Conservation (phyloP, 2,329 filamentous ascomycete species). For the Curvularia verruculosa region DNA sequence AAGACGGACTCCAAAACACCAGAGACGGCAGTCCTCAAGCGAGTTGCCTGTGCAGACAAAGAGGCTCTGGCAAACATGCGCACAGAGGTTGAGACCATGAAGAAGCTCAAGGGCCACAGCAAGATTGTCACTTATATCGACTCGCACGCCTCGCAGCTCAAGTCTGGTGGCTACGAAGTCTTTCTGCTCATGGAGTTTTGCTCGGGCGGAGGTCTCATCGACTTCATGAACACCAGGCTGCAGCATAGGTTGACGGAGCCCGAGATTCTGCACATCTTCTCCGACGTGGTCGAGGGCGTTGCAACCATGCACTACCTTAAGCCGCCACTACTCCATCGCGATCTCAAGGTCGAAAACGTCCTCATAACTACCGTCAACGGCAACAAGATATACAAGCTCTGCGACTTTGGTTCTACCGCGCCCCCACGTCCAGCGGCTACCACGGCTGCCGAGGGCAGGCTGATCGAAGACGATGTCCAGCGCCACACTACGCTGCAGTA, state of each 20-base stretch:
- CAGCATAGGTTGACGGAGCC: slow-evolving; percentile 97
- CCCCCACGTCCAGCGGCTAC: slow-evolving; percentile 82
- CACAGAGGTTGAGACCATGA: slow-evolving; percentile 99
- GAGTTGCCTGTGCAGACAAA: slow-evolving; percentile 96
- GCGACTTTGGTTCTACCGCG: slow-evolving; percentile 95
- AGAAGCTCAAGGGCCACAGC: slow-evolving; percentile 94
- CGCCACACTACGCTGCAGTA: slow-evolving; percentile 98
- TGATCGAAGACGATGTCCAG: slow-evolving; percentile 96
- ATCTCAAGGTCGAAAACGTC: slow-evolving; percentile 98
- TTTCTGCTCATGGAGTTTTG: slow-evolving; percentile 99
- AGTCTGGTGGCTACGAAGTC: slow-evolving; percentile 93
- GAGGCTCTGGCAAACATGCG: slow-evolving; percentile 93
- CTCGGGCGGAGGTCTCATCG: slow-evolving; percentile 90
- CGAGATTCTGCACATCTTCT: slow-evolving; percentile 96
- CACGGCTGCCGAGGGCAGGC: slow-evolving; percentile 83
- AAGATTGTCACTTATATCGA: slow-evolving; percentile 98
- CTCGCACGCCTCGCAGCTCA: slow-evolving; percentile 93
- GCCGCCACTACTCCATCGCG: slow-evolving; percentile 87
- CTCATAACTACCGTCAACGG: slow-evolving; percentile 75
- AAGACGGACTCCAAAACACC: slow-evolving; percentile 73
- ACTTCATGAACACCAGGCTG: slow-evolving; percentile 98
- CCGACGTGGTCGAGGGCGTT: slow-evolving; percentile 92
- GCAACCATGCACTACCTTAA: slow-evolving; percentile 99
- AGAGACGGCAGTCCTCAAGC: slow-evolving; percentile 85
- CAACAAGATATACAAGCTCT: slow-evolving; percentile 87